These are phyloP conservation scores for Effrenium voratum DNA, from an alignment of 73 alveolate genomes.

Conservation along the genomic window DNA sequence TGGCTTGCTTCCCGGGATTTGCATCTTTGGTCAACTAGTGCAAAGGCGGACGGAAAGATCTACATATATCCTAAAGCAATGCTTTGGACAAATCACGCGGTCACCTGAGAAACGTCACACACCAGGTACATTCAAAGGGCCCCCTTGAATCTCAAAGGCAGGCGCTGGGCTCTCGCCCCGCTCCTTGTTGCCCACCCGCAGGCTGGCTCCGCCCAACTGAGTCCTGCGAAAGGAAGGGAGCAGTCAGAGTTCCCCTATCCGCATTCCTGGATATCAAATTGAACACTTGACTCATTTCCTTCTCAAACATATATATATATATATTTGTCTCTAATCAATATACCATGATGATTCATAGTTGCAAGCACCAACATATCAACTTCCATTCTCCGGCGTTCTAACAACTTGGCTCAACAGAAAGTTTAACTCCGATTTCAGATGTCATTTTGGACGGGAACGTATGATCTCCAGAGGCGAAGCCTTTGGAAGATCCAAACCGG, in stretches of 20 bases:
- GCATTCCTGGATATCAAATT: not conserved
- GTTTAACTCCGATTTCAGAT: no score
- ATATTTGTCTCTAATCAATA: not conserved
- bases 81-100: not conserved
- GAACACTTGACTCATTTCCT: no score
- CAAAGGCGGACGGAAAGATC: not conserved
- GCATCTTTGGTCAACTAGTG: not conserved
- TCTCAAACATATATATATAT: no score
- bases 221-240: not conserved
- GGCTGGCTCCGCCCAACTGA: not conserved
- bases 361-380: not conserved
- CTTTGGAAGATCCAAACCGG: no score
- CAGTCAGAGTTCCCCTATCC: not conserved
- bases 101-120: not conserved
- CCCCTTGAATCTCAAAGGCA: not conserved
- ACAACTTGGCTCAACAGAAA: not conserved
- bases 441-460: no score
- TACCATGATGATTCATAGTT: not conserved
- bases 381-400: not conserved
- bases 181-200: constrained; percentile 4
- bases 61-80: no score
- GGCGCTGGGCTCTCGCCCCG: not conserved
- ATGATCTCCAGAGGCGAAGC: no score
- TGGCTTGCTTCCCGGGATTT: no score
- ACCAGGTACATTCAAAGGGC: not conserved